These are phyloP conservation scores for Cyclotella cryptica DNA, from an alignment of 108 stramenopile genomes.

Conservation along the genomic window DNA sequence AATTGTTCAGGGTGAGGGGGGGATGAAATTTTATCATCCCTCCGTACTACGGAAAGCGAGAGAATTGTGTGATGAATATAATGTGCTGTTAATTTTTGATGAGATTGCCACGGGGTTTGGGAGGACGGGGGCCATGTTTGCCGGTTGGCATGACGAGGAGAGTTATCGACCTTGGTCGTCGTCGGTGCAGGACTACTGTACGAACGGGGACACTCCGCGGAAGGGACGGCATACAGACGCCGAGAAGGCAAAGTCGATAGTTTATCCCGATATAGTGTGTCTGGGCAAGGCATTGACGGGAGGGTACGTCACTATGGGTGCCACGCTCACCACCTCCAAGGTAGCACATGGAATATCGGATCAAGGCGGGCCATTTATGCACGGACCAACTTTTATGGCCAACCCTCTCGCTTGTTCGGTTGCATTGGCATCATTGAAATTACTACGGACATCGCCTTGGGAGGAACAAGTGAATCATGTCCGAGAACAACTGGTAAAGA, in stretches of 20 bases:
- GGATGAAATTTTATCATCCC: conserved; percentile 88
- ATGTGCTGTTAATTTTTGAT: conserved; percentile 86
- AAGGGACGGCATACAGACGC: background rate
- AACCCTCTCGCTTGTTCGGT: conserved; percentile 88
- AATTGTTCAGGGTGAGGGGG: conserved; percentile 91
- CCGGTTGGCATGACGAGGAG: conserved; percentile 63
- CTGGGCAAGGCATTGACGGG: conserved; percentile 89
- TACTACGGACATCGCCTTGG: conserved; percentile 65
- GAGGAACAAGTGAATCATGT: conserved; percentile 59
- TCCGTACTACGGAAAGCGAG: conserved; percentile 58
- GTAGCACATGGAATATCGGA: conserved; percentile 72
- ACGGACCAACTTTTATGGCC: conserved; percentile 88
- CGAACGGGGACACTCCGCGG: background rate
- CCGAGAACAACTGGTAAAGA: conserved; percentile 52
- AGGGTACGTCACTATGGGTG: conserved; percentile 85
- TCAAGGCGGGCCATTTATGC: conserved; percentile 73
- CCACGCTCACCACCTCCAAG: conserved; percentile 67
- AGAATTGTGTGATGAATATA: conserved; percentile 75
- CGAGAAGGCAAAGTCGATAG: conserved; percentile 15
- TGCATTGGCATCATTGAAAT: conserved; percentile 62
- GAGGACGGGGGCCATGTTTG: conserved; percentile 85
- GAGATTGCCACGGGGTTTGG: conserved; percentile 95
- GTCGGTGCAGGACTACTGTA: conserved; percentile 22
- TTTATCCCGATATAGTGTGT: conserved; percentile 84
- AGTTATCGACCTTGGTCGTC: conserved; percentile 54